Base-by-base conservation (phyloP, 495 filamentous ascomycete species). In the Tetracladium setigerum region DNA sequence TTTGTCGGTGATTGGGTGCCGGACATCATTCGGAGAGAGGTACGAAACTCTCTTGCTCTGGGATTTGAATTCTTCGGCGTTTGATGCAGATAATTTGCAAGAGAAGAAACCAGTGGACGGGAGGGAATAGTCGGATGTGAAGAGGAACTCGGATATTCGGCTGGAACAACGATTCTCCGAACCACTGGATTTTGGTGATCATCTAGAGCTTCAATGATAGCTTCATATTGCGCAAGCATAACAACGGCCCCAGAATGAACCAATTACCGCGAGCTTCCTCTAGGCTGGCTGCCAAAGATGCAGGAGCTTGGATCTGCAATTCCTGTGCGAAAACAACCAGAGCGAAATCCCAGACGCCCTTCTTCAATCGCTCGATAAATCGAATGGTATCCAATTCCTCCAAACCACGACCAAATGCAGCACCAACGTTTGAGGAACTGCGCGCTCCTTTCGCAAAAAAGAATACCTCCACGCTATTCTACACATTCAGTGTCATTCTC, bases 401-500 rank as follows among this genome's bases (percentile, higher is more conserved):
- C 27, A 54, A 56, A 51, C 30, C 42, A 2, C 44, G 53, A 46
- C 46, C 50, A 31, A 60, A 60, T 60, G 50, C 30, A n/a, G 62
- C 66, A 9, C 71, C 72, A 15, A 69, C 62, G 18, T 79, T 81
- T 76, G 75, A 74, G 13, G 61, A 69, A 44, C 54, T 82, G 62
- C 66, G 65, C 15, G 72, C 71, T 44, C 67, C 71, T 14, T 84
- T 81, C 44, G 72, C 64, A 41, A 61, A 67, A 56, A 73, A 68
- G 68, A 87, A 87, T 58, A 62, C 57, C 30, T 76, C 76, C 27
- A 77, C 73, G 12, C 67, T 79, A 69, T 82, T 76, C 47, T 96
- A 95, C 66, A 79, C 83, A 27, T 66, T 91, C 38, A 92, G 87
- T 64, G 62, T 92, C 47, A 89, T 95, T 50, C 68, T 99, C 43